phyloP scores from a whole-genome alignment of 2,329 filamentous ascomycete genomes.

The Clonostachys rhizophaga region DNA sequence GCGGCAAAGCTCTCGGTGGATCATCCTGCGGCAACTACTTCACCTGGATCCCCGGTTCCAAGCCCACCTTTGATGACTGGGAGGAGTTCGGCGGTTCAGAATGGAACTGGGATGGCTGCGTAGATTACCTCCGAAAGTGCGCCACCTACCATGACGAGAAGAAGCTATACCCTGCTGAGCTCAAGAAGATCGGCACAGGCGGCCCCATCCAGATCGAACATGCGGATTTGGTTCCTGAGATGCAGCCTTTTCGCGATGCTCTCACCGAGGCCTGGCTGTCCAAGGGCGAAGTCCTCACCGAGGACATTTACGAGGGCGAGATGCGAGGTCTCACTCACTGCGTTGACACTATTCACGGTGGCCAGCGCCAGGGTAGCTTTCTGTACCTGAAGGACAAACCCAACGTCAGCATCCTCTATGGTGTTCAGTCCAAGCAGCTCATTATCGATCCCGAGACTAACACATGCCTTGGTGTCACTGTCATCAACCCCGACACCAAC shows the following conservation, averaged over 20 bases:
- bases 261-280: slow-evolving; percentile 47
- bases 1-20: slow-evolving; percentile 55
- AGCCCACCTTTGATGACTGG: slow-evolving; percentile 60
- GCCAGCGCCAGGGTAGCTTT: slow-evolving; percentile 47
- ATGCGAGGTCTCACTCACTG: slow-evolving; percentile 49
- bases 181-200: slow-evolving; percentile 43
- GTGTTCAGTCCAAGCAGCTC: slow-evolving; percentile 44
- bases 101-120: slow-evolving; percentile 51
- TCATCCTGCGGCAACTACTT: slow-evolving; percentile 58
- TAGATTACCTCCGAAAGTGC: slow-evolving; percentile 50
- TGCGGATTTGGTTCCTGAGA: slow-evolving; percentile 47
- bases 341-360: slow-evolving; percentile 52
- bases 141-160: slow-evolving; percentile 53
- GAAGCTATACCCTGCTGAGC: slow-evolving; percentile 32
- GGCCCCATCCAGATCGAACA: slow-evolving; percentile 52
- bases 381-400: slow-evolving; percentile 45
- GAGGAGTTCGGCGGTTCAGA: slow-evolving; percentile 68
- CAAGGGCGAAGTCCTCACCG: slow-evolving; percentile 41
- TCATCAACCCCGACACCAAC: slow-evolving; percentile 23
- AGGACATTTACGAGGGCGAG: slow-evolving; percentile 51
- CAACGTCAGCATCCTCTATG: slow-evolving; percentile 47
- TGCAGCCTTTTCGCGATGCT: slow-evolving; percentile 43
- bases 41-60: slow-evolving; percentile 56
- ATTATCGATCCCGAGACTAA: slow-evolving; percentile 39
- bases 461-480: slow-evolving; percentile 38